Evolutionary conservation across 2,329 filamentous ascomycete species (phyloP).

Genomic region (Colletotrichum eleusines): DNA sequence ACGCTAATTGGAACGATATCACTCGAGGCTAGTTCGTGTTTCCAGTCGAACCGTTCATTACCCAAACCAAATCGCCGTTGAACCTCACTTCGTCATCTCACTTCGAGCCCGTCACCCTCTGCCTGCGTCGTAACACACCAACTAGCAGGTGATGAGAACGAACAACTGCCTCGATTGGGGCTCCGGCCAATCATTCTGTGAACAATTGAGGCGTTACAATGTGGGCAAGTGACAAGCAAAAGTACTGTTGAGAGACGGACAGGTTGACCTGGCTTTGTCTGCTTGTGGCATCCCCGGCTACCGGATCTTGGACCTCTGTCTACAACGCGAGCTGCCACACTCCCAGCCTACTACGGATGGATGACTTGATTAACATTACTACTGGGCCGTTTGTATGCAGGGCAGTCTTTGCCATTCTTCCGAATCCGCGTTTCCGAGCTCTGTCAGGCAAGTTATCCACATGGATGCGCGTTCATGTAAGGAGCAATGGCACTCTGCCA

Average conservation of each 20-base stretch:
- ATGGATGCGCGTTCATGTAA: neutral
- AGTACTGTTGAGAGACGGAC: too few species aligned
- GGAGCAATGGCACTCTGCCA: neutral
- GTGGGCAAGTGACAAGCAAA: neutral
- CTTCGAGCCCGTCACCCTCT: neutral
- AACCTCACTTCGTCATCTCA: neutral
- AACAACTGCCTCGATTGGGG: neutral
- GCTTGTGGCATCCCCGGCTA: neutral
- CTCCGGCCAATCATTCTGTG: too few species aligned
- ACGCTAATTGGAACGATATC: conserved; percentile 8
- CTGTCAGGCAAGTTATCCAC: neutral
- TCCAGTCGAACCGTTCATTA: neutral
- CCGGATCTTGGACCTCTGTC: neutral
- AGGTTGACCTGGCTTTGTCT: conserved; percentile 9
- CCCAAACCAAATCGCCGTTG: neutral
- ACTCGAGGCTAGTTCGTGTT: conserved; percentile 3
- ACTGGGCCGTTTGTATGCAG: neutral
- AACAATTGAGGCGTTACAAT: neutral
- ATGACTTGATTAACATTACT: neutral
- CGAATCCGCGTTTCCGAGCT: too few species aligned
- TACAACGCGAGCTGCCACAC: neutral
- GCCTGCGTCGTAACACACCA: neutral
- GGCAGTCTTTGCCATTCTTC: neutral
- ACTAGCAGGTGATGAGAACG: neutral
- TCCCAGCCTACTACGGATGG: neutral